Evolutionary conservation across 208 protist genomes (phyloP).

Genomic region (Crithidia acanthocephali): DNA sequence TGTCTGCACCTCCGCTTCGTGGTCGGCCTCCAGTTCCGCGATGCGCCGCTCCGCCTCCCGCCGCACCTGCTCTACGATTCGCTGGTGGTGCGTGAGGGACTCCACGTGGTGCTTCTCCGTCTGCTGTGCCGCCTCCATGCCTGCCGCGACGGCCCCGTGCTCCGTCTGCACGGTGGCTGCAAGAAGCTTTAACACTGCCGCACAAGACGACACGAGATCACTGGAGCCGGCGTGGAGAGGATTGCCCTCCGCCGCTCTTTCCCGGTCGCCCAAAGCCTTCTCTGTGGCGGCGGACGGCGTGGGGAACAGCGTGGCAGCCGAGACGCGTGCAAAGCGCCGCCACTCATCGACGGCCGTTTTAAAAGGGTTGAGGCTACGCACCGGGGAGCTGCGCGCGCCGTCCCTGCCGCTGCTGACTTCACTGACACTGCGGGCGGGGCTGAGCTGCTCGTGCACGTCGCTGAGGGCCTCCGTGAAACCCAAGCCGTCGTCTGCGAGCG

Average conservation of each 20-base stretch:
- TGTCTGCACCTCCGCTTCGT: conserved; percentile 34
- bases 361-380: not conserved
- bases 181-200: conserved; percentile 2
- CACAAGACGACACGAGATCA: not conserved
- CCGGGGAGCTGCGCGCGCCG: not conserved
- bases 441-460: conserved; percentile 3
- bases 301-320: not conserved
- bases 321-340: conserved; percentile 1
- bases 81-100: not conserved
- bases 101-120: not conserved
- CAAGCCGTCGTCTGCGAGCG: conserved; percentile 9
- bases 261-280: no score
- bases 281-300: no score
- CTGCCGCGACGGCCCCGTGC: conserved; percentile 21
- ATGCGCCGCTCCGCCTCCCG: conserved; percentile 31
- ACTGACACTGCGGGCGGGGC: not conserved
- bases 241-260: not conserved
- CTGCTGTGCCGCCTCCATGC: conserved; percentile 11
- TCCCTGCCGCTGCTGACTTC: not conserved
- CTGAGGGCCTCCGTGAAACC: conserved; percentile 18
- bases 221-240: not conserved
- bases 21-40: conserved; percentile 44
- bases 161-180: conserved; percentile 13
- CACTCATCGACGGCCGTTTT: conserved; percentile 7
- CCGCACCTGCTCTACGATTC: conserved; percentile 6